Evolutionary conservation across 176 grass and related monocot genomes (phyloP).

Genomic region (Oryza glumipatula): DNA sequence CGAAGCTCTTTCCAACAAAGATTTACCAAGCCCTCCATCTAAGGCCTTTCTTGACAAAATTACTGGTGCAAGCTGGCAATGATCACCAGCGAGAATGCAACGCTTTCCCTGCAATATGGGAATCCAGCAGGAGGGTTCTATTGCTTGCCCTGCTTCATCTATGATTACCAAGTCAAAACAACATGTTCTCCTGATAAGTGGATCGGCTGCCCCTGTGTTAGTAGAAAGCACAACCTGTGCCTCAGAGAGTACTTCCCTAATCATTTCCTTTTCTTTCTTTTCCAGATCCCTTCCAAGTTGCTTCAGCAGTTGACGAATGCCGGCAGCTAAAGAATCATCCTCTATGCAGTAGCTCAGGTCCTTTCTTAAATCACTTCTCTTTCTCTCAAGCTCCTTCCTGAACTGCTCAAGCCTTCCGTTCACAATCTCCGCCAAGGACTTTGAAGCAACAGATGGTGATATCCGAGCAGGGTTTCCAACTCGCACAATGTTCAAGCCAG

Average conservation of each 20-base stretch:
- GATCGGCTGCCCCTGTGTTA: constrained; percentile 82
- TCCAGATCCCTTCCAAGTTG: constrained; percentile 85
- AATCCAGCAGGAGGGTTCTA: constrained; percentile 94
- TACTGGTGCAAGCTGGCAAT: constrained; percentile 88
- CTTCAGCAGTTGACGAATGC: constrained; percentile 91
- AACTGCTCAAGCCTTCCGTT: constrained; percentile 68
- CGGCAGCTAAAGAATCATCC: constrained; percentile 89
- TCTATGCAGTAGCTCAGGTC: constrained; percentile 87
- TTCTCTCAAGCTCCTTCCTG: constrained; percentile 92
- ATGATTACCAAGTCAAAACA: constrained; percentile 89
- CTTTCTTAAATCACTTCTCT: constrained; percentile 86
- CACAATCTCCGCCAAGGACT: constrained; percentile 82
- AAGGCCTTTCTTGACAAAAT: constrained; percentile 82
- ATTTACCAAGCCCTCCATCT: constrained; percentile 91
- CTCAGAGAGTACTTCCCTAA: constrained; percentile 75
- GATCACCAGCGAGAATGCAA: constrained; percentile 80
- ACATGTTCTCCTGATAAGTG: constrained; percentile 69
- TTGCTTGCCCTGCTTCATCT: constrained; percentile 91
- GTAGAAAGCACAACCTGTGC: constrained; percentile 87
- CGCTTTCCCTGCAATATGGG: constrained; percentile 92
- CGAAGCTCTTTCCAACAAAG: constrained; percentile 89
- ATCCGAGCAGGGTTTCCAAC: constrained; percentile 90
- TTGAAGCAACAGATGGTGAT: constrained; percentile 75
- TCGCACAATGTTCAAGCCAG: constrained; percentile 80
- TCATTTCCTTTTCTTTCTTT: constrained; percentile 89